Conservation (phyloP, 179 eudicot species). For the Amaranthus tricolor region DNA sequence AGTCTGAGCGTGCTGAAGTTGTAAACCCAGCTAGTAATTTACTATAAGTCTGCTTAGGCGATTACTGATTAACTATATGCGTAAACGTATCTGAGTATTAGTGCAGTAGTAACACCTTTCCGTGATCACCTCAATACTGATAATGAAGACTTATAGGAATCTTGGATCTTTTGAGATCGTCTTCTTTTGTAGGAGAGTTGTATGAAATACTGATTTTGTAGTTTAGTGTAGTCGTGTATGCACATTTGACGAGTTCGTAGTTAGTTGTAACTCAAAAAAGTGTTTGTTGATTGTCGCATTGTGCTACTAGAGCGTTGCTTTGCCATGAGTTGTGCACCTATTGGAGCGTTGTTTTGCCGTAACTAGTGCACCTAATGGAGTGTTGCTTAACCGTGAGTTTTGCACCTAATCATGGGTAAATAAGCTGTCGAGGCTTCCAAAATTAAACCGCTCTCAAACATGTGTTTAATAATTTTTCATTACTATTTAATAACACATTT, state of each 20-base stretch:
- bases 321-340: neutral
- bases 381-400: too few relatives aligned
- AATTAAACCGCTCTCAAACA: neutral
- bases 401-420: neutral
- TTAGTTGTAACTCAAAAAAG: too few relatives aligned
- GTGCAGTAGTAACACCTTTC: neutral
- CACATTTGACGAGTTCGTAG: neutral
- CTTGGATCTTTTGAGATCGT: neutral
- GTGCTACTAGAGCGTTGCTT: neutral
- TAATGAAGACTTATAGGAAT: neutral
- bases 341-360: neutral
- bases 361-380: too few relatives aligned
- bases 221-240: neutral
- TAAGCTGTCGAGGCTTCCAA: neutral
- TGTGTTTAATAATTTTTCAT: too few relatives aligned
- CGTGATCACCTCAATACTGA: neutral
- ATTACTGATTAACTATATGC: too few relatives aligned
- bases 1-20: slow-evolving; percentile 42
- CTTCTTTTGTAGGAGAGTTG: neutral
- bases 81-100: neutral
- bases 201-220: neutral
- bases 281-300: neutral
- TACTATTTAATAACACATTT: too few relatives aligned
- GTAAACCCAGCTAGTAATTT: slow-evolving; percentile 12
- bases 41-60: neutral